A percentile compares a stretch with the other conserved stretches of the same genome.
Evolutionary conservation across 345 rosid species (phyloP).

Genomic region (Camelina hispida): DNA sequence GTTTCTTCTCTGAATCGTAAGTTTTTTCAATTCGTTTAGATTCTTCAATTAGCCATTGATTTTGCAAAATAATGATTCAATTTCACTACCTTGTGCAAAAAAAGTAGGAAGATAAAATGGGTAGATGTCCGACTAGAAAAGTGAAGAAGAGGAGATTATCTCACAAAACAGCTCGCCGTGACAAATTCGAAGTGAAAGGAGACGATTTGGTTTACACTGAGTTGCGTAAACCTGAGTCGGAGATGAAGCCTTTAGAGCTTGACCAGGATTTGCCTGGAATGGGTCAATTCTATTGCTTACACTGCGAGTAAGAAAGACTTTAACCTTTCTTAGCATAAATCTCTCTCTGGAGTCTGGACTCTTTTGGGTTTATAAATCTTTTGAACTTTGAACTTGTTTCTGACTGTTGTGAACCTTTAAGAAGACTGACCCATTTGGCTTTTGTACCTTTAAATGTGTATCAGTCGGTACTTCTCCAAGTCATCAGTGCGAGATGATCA

Average conservation of each 20-base stretch:
- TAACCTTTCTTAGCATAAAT: not conserved
- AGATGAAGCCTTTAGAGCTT: conserved; percentile 55
- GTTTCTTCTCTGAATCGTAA: conserved; percentile 35
- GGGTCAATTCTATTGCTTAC: conserved; percentile 96
- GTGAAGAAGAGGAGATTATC: conserved; percentile 95
- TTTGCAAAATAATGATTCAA: not conserved
- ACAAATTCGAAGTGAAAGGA: conserved; percentile 83
- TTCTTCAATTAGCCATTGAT: not conserved
- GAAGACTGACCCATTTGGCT: not conserved
- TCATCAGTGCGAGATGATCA: conserved; percentile 71
- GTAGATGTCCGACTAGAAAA: conserved; percentile 80
- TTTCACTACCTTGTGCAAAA: not conserved
- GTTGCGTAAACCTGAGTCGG: conserved; percentile 70
- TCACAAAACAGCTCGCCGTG: conserved; percentile 85
- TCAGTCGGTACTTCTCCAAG: conserved; percentile 85
- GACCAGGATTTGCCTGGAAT: conserved; percentile 97
- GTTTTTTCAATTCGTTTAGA: not conserved
- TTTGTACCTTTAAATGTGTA: conserved; percentile 5
- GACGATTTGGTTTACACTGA: conserved; percentile 85
- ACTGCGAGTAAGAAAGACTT: conserved; percentile 82
- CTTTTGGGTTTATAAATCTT: not conserved
- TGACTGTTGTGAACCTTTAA: not conserved
- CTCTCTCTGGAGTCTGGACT: not conserved
- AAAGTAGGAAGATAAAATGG: conserved; percentile 47
- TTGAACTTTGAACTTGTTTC: not conserved